Evolutionary conservation across 176 grass and related monocot genomes (phyloP).

Genomic region (Urochloa ruziziensis): DNA sequence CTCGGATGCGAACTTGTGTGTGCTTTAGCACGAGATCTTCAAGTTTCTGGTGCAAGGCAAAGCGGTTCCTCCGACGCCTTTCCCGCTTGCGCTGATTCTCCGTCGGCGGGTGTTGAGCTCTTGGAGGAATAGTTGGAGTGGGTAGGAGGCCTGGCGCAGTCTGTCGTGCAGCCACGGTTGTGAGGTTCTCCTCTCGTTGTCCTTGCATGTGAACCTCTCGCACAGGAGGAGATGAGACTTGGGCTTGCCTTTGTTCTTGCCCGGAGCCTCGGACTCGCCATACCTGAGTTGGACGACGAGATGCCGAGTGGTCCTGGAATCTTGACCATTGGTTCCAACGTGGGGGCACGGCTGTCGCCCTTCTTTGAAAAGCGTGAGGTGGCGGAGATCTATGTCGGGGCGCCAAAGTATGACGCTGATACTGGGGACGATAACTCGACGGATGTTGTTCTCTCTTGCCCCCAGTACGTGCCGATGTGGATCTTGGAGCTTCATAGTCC

Average conservation of each 20-base stretch:
- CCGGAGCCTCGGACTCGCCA: background rate
- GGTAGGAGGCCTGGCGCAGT: background rate
- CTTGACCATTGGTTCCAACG: background rate
- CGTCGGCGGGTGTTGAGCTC: background rate
- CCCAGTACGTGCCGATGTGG: background rate
- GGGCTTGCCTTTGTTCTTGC: background rate
- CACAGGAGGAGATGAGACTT: background rate
- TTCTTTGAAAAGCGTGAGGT: no score
- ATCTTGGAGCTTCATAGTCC: background rate
- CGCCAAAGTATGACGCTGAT: background rate
- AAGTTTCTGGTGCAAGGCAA: background rate
- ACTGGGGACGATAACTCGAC: background rate
- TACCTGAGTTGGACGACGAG: background rate
- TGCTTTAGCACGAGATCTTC: background rate
- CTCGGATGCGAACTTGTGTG: background rate
- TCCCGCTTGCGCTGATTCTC: background rate
- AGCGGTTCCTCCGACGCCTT: background rate
- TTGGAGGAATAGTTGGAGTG: background rate
- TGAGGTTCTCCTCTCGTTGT: background rate
- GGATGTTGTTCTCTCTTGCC: fast-evolving
- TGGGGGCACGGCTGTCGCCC: background rate
- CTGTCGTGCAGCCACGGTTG: background rate
- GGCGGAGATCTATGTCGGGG: background rate
- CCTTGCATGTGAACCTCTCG: background rate
- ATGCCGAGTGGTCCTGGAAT: background rate